A percentile compares a stretch with the other conserved stretches of the same genome.
Evolutionary conservation across 2,329 filamentous ascomycete species (phyloP).

Genomic region (Colletotrichum nymphaeae): DNA sequence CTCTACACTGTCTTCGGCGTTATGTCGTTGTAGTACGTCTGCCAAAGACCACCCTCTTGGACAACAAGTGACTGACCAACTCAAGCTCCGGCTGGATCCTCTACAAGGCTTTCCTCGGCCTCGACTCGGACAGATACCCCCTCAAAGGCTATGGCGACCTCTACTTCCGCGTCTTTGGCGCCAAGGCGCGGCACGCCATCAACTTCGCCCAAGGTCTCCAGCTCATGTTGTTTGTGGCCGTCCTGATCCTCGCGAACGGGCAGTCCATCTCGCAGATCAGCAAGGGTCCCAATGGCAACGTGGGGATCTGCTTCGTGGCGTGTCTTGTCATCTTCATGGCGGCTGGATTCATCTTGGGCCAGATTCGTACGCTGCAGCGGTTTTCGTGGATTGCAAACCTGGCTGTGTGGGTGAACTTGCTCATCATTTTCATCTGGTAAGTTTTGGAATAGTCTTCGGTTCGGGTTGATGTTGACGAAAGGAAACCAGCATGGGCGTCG

Average conservation of each 20-base stretch:
- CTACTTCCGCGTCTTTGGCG: conserved; percentile 59
- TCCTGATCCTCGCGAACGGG: conserved; percentile 64
- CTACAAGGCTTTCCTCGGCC: conserved; percentile 56
- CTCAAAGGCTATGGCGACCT: conserved; percentile 59
- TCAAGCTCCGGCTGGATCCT: conserved; percentile 58
- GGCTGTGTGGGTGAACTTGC: conserved; percentile 66
- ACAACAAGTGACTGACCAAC: conserved; percentile 23
- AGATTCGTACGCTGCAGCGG: conserved; percentile 65
- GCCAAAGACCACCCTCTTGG: too few species aligned
- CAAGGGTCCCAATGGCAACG: conserved; percentile 42
- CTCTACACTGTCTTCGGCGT: conserved; percentile 58
- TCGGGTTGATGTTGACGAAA: neutral
- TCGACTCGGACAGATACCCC: conserved; percentile 60
- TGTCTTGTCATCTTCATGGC: conserved; percentile 62
- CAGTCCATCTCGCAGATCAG: conserved; percentile 66
- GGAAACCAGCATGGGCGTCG: conserved; percentile 59
- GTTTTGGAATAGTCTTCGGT: conserved; percentile 7
- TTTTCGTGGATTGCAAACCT: conserved; percentile 67
- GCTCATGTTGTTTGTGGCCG: conserved; percentile 61
- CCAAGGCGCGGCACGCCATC: conserved; percentile 55
- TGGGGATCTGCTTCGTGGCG: conserved; percentile 62
- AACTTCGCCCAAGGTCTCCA: conserved; percentile 61
- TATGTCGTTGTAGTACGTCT: conserved; percentile 35
- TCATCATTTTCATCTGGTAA: conserved; percentile 61
- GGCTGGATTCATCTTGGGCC: conserved; percentile 63